Conservation (phyloP, 192 early-diverging fungal genomes). For the Chytriomyces sp. region DNA sequence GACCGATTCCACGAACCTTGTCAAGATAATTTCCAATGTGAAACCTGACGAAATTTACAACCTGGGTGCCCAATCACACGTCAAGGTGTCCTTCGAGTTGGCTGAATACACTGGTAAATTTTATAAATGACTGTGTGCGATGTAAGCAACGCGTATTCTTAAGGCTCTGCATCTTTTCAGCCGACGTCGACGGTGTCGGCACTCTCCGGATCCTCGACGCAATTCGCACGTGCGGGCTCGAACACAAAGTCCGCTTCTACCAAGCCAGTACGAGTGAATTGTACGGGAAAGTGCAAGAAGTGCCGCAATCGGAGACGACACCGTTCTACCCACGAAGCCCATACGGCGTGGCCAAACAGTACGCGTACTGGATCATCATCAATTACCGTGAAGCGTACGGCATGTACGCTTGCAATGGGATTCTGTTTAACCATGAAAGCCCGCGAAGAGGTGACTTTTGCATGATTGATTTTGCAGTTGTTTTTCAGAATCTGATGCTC, state of each 20-base stretch:
- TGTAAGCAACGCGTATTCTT: not conserved
- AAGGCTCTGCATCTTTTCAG: constrained; percentile 12
- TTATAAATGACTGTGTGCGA: not conserved
- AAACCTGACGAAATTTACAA: constrained; percentile 81
- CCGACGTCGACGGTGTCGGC: constrained; percentile 79
- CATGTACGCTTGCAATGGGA: constrained; percentile 82
- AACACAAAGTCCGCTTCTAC: constrained; percentile 60
- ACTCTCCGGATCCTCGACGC: constrained; percentile 79
- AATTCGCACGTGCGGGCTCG: constrained; percentile 75
- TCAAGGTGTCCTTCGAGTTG: constrained; percentile 67
- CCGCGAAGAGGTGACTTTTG: constrained; percentile 71
- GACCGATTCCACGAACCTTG: constrained; percentile 78
- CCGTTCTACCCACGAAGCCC: constrained; percentile 83
- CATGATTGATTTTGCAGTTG: no score
- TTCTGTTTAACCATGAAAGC: constrained; percentile 80
- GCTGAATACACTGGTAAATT: constrained; percentile 71
- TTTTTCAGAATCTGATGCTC: no score
- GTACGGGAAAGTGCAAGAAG: constrained; percentile 78
- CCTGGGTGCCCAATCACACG: constrained; percentile 73
- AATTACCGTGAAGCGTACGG: constrained; percentile 81
- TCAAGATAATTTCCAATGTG: constrained; percentile 74
- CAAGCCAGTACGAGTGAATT: constrained; percentile 77
- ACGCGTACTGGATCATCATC: constrained; percentile 80
- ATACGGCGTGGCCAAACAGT: constrained; percentile 81
- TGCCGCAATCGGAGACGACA: constrained; percentile 79